A percentile compares a stretch with the other conserved stretches of the same genome.
Conservation (phyloP, 306 rosid species). For the Vachellia collinsii region DNA sequence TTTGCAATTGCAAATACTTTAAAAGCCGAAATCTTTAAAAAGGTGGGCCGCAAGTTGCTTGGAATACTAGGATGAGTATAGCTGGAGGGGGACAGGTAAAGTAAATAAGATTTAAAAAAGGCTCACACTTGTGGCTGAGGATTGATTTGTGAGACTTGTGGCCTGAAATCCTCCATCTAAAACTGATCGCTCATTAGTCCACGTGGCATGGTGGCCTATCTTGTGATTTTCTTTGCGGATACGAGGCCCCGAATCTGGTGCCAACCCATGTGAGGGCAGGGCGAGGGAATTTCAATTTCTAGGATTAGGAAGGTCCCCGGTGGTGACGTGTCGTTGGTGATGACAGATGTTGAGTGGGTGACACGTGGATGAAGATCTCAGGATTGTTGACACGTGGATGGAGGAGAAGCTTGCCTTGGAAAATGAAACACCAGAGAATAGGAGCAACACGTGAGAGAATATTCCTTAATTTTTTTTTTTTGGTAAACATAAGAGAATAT, state of each 20-base stretch:
- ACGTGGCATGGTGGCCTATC: slow-evolving; percentile 32
- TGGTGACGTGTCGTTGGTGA: neutral
- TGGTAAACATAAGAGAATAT: neutral
- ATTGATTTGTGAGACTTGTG: slow-evolving; percentile 45
- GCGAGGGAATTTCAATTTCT: neutral
- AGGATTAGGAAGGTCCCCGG: neutral
- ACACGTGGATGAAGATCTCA: neutral
- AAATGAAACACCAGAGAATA: neutral
- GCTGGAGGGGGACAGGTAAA: neutral
- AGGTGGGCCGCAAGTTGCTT: slow-evolving; percentile 11
- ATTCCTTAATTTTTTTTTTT: neutral
- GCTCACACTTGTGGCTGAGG: slow-evolving; percentile 61
- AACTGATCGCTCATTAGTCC: slow-evolving; percentile 45
- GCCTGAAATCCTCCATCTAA: slow-evolving; percentile 61
- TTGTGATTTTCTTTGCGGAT: neutral
- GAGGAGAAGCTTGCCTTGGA: neutral
- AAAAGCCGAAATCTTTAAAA: neutral
- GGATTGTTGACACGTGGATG: neutral
- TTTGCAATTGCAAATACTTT: neutral
- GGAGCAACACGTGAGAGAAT: neutral
- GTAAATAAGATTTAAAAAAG: neutral
- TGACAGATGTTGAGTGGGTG: neutral
- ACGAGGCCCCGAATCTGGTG: neutral
- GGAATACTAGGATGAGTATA: slow-evolving; percentile 10
- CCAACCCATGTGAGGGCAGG: neutral